Percentiles rank a stretch among this genome's conserved stretches.
Conservation (phyloP, 495 filamentous ascomycete genomes). For the Zalerion maritima region DNA sequence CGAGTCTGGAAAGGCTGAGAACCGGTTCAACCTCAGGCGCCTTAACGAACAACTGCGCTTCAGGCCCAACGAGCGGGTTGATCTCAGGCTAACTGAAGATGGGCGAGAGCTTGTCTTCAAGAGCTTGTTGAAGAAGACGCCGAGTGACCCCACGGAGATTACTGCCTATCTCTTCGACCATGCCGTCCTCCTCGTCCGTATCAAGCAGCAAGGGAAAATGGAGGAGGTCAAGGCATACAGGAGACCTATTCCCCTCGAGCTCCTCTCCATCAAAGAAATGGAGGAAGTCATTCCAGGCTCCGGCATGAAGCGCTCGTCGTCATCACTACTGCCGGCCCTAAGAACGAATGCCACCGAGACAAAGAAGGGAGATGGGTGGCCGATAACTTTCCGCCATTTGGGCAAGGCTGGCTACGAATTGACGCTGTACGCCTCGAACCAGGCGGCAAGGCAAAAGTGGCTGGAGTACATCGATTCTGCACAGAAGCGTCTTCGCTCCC, state of each 20-base stretch:
- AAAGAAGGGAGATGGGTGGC: constrained; percentile 62
- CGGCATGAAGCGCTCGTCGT: constrained; percentile 82
- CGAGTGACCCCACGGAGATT: constrained; percentile 76
- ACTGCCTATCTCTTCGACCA: constrained; percentile 94
- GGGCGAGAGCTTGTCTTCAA: constrained; percentile 87
- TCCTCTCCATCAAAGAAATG: constrained; percentile 91
- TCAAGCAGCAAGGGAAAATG: constrained; percentile 80
- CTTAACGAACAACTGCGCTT: constrained; percentile 84
- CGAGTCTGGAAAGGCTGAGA: constrained; percentile 94
- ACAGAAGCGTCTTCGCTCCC: constrained; percentile 67
- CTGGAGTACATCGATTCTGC: constrained; percentile 89
- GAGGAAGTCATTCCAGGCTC: constrained; percentile 76
- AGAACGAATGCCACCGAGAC: constrained; percentile 31
- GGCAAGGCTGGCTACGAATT: constrained; percentile 93
- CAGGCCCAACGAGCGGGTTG: constrained; percentile 71
- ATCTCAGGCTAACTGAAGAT: constrained; percentile 89
- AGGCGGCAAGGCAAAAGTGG: constrained; percentile 77
- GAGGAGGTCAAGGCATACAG: constrained; percentile 92
- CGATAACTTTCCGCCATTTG: constrained; percentile 95
- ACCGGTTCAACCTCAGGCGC: constrained; percentile 88
- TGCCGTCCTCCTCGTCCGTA: constrained; percentile 73
- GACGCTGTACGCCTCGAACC: constrained; percentile 74
- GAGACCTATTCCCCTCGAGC: constrained; percentile 86
- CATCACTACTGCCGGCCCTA: constrained; percentile 66
- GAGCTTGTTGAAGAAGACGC: constrained; percentile 79